These are phyloP conservation scores for Cercis canadensis DNA, from an alignment of 306 rosid species.

Conservation along the genomic window DNA sequence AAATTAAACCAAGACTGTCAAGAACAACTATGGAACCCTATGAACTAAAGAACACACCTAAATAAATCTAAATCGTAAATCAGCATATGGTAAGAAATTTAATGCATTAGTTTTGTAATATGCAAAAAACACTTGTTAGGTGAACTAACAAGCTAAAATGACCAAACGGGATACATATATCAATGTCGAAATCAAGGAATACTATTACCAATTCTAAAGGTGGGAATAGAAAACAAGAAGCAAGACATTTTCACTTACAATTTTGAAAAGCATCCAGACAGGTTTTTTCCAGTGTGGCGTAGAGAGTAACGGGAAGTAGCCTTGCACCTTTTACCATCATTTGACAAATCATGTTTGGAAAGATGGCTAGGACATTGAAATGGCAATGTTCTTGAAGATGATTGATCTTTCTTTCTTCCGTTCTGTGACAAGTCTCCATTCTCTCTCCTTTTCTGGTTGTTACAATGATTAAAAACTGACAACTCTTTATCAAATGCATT, in stretches of 20 bases:
- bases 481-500: conserved; percentile 54
- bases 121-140: conserved; percentile 17
- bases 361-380: conserved; percentile 41
- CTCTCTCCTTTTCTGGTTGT: conserved; percentile 41
- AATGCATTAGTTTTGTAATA: conserved; percentile 12
- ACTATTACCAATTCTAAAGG: conserved; percentile 3
- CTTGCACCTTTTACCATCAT: conserved; percentile 43
- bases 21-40: conserved; percentile 14
- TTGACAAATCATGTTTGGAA: conserved; percentile 39
- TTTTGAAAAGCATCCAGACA: conserved; percentile 37
- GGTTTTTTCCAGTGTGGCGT: conserved; percentile 29
- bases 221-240: conserved; percentile 26
- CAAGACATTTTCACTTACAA: conserved; percentile 45
- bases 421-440: conserved; percentile 39
- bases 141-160: conserved; percentile 10
- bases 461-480: conserved; percentile 51
- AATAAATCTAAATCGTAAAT: conserved; percentile 21
- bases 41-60: conserved; percentile 8
- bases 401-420: conserved; percentile 45
- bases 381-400: conserved; percentile 48
- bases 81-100: neutral
- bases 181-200: conserved; percentile 27
- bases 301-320: conserved; percentile 40
- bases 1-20: neutral
- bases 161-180: conserved; percentile 3